These are phyloP conservation scores for Rhypophila decipiens DNA, from an alignment of 495 filamentous ascomycete genomes.

Conservation along the genomic window DNA sequence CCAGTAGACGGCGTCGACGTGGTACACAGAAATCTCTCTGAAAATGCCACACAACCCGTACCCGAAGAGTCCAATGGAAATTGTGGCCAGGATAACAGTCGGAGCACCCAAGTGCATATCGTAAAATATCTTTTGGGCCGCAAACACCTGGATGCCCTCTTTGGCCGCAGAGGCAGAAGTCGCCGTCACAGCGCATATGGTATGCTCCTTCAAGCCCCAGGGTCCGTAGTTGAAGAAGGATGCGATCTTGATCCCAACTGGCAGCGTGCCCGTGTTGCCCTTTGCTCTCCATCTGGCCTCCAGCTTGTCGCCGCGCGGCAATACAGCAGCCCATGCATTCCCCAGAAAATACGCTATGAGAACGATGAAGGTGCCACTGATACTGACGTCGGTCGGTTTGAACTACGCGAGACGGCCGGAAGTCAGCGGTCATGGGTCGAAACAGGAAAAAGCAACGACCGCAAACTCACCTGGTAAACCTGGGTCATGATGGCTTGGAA, in stretches of 20 bases:
- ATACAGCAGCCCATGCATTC: conserved; percentile 32
- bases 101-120: conserved; percentile 25
- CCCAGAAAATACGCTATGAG: conserved; percentile 33
- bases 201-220: conserved; percentile 42
- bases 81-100: conserved; percentile 33
- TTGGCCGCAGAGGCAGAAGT: conserved; percentile 34
- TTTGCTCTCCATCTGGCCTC: conserved; percentile 13
- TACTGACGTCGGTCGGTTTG: conserved; percentile 15
- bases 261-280: conserved; percentile 7
- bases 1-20: conserved; percentile 44
- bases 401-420: conserved; percentile 1
- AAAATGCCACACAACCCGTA: conserved; percentile 50
- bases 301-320: conserved; percentile 35
- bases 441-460: not conserved
- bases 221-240: conserved; percentile 32
- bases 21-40: conserved; percentile 48
- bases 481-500: conserved; percentile 46
- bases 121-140: conserved; percentile 42
- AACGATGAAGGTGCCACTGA: conserved; percentile 18
- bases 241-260: conserved; percentile 17
- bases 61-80: conserved; percentile 44
- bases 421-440: not conserved
- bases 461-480: conserved; percentile 32
- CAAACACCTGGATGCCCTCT: conserved; percentile 27
- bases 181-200: conserved; percentile 35